A percentile compares a stretch with the other conserved stretches of the same genome.
Conservation (phyloP, 352 stramenopile genomes). For the Phytophthora hybrid region DNA sequence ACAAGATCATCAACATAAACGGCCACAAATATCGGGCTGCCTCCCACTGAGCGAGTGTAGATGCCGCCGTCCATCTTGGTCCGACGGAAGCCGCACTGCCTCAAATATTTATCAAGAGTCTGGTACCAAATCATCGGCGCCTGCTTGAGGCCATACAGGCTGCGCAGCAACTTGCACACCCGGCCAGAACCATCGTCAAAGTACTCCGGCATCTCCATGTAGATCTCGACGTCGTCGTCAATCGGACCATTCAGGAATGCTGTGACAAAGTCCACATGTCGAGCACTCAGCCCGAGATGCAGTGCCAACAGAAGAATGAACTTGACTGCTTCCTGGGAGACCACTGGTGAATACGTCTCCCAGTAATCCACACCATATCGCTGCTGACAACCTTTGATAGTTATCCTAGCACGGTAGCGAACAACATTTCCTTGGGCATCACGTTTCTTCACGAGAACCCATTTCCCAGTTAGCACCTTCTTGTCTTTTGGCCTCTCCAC, state of each 20-base stretch:
- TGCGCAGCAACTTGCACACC: too few species aligned
- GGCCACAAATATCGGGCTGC: constrained; percentile 8
- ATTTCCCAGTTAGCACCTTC: constrained; percentile 12
- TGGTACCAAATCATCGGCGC: constrained; percentile 11
- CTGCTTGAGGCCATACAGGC: neutral
- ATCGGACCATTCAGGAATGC: constrained; percentile 8
- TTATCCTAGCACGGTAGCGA: constrained; percentile 4
- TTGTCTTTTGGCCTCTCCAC: neutral
- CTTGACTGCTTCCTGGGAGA: neutral
- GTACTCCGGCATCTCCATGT: constrained; percentile 21
- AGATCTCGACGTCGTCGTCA: constrained; percentile 9
- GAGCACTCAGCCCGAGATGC: too few species aligned
- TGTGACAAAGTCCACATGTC: too few species aligned
- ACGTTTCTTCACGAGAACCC: constrained; percentile 3
- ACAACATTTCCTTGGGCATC: neutral
- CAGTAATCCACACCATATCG: constrained; percentile 2
- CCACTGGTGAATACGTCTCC: constrained; percentile 18
- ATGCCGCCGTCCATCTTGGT: constrained; percentile 17
- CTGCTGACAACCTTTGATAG: constrained; percentile 16
- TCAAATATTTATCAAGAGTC: constrained; percentile 17
- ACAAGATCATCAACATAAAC: constrained; percentile 22
- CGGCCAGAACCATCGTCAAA: constrained; percentile 5
- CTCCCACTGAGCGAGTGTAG: constrained; percentile 13
- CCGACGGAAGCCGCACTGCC: neutral
- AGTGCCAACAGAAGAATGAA: neutral